phyloP scores from a whole-genome alignment of 2,329 filamentous ascomycete species.

The Fusarium liriodendri region DNA sequence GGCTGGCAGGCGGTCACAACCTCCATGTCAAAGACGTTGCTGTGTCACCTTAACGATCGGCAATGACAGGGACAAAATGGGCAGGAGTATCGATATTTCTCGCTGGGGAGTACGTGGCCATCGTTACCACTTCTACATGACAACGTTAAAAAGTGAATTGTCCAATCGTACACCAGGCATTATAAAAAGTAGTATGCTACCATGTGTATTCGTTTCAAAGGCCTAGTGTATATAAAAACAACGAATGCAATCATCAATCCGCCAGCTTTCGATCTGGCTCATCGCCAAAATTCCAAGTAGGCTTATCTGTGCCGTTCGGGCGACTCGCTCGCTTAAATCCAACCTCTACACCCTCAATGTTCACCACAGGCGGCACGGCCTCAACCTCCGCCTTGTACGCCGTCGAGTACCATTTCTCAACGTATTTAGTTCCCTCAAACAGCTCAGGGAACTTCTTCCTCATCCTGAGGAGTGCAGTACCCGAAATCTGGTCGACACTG shows the following conservation, averaged over 20 bases:
- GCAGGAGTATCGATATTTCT: neutral
- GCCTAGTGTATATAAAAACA: neutral
- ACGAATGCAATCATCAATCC: neutral
- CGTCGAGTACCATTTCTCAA: constrained; percentile 37
- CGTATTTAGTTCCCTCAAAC: constrained; percentile 17
- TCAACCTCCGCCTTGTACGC: constrained; percentile 48
- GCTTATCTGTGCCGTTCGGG: constrained; percentile 67
- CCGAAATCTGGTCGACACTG: constrained; percentile 74
- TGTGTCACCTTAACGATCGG: neutral
- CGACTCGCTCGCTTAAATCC: constrained; percentile 56
- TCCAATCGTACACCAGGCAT: no score
- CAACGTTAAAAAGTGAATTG: neutral
- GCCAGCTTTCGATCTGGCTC: constrained; percentile 20
- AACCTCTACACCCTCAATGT: constrained; percentile 56
- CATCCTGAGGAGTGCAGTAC: constrained; percentile 63
- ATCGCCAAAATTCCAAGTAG: constrained; percentile 62
- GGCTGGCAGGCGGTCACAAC: neutral
- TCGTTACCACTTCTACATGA: neutral
- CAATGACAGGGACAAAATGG: neutral
- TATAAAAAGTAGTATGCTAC: neutral
- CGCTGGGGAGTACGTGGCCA: neutral
- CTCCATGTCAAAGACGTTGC: neutral
- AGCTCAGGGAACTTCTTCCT: constrained; percentile 28
- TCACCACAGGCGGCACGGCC: constrained; percentile 58
- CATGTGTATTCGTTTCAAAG: neutral